Evolutionary conservation across 2,329 filamentous ascomycete genomes (phyloP).

Genomic region (Phoma sp.): DNA sequence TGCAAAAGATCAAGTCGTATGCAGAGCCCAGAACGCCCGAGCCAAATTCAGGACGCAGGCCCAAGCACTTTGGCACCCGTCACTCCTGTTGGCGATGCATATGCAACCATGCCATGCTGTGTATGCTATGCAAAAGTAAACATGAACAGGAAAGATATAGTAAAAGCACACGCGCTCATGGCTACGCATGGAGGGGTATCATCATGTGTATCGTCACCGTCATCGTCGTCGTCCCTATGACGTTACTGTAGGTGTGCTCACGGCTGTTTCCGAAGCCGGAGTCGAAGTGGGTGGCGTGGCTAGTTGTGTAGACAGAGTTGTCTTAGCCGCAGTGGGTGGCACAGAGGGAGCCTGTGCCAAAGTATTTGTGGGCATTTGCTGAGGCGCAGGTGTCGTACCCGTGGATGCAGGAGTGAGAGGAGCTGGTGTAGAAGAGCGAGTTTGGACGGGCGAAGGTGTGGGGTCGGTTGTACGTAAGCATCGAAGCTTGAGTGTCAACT

Average conservation of each 20-base stretch:
- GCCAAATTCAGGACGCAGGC: conserved; percentile 34
- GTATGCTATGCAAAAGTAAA: conserved; percentile 39
- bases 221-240: conserved; percentile 10
- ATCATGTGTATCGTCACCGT: conserved; percentile 23
- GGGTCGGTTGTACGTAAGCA: conserved; percentile 37
- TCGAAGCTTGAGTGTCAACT: conserved; percentile 43
- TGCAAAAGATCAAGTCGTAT: conserved; percentile 13
- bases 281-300: conserved; percentile 14
- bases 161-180: conserved; percentile 8
- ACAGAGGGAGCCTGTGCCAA: background rate
- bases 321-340: conserved; percentile 1
- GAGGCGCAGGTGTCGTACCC: conserved; percentile 16
- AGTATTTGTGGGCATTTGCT: background rate
- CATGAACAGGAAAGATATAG: conserved; percentile 3
- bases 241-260: conserved; percentile 1
- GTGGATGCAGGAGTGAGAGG: conserved; percentile 15
- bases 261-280: conserved; percentile 7
- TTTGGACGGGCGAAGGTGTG: conserved; percentile 23
- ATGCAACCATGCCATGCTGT: conserved; percentile 37
- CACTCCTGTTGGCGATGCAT: conserved; percentile 32
- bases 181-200: conserved; percentile 25
- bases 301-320: conserved; percentile 1
- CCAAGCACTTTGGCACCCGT: conserved; percentile 49
- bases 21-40: conserved; percentile 33
- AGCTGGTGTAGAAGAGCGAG: conserved; percentile 27